Base-by-base conservation (phyloP, 2,329 filamentous ascomycete species). In the Pseudogymnoascus sp. region DNA sequence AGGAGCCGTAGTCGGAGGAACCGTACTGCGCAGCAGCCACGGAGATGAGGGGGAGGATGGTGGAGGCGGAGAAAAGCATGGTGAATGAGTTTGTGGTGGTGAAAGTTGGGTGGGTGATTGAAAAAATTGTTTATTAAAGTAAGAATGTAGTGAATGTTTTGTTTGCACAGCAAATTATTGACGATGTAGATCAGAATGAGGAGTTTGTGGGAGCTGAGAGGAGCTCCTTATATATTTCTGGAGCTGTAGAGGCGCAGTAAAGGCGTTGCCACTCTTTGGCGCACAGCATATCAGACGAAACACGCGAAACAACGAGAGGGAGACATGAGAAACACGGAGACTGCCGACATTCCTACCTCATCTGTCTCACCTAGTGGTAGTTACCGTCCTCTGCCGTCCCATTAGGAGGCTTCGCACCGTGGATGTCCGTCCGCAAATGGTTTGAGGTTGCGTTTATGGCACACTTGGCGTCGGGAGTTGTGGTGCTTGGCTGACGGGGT, bases 141-240 rank as follows among this genome's bases (percentile, higher is more conserved):
- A 11, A 50, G 24, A 50, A 29, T 29, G 24, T 50, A 50, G 44
- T n/a, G 24, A 50, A 50, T 50, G 44, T 50, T 50, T 50, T 29
- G 44, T 50, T 50, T 50, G 44, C 44, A 50, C 44, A 50, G 44
- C 44, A 50, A 50, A 50, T 50, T 50, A 50, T 50, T 6, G 44
- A 29, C 44, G 44, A 50, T 29, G 44, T 16, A 50, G 44, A 29
- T 10, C 24, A 50, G 44, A 50, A n/a, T 50, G 44, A 50, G 6
- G 24, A 29, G 44, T 50, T 50, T 50, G 24, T 29, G 44, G 7
- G 24, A 29, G 44, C 14, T 50, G 44, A 29, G 21, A 29, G 16
- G 44, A 6, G 3, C 24, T 50, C 24, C 24, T 50, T 50, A 50
- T 50, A 50, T 50, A 50, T 29, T n/a, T 16, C 44, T 16, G 1